Base-by-base conservation (phyloP, 2,329 filamentous ascomycete species). In the Whalleya microplaca region DNA sequence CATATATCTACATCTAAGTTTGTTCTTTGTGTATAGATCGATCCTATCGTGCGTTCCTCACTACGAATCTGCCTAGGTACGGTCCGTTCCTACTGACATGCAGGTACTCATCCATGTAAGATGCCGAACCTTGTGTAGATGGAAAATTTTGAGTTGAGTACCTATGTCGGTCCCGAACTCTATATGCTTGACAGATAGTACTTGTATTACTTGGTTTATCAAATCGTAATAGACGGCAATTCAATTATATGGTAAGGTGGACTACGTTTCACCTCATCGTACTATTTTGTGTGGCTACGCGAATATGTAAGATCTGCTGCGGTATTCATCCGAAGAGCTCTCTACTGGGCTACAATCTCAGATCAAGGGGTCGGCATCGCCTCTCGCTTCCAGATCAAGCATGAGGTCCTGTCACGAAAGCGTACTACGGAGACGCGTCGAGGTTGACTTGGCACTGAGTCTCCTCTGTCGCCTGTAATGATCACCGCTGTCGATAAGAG, bases 371-470 rank as follows among this genome's bases (percentile, higher is more conserved):
- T 50, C 43, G 51, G 23, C 7, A 47, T 61, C 58, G 59, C 54
- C 45, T 58, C n/a, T 50, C 44, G 45, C 43, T 65, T 61, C 59
- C 64, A 48, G n/a, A 58, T 62, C 4, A 57, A 52, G 59, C 32
- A 57, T 57, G 8, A 10, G 37, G 21, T 10, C 42, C 53, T 57
- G 44, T 45, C 41, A 64, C 55, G 48, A 52, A 59, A 42, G 14
- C 16, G 56, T 63, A 29, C 32, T 55, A 66, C 62, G 32, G 51
- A 60, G 56, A 60, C 48, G 54, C 54, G 46, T 59, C 27, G n/a
- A 53, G 44, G 27, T 20, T 32, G 48, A 21, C 48, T 54, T 20
- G 27, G n/a, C 27, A 9, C 50, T 44, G 18, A 14, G 27, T 46
- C n/a, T 21, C 23, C 43, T 27, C 32, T 37, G 10, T 37, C 19